phyloP scores from a whole-genome alignment of 1,284 basidiomycete species.

The Ganoderma multipileum region DNA sequence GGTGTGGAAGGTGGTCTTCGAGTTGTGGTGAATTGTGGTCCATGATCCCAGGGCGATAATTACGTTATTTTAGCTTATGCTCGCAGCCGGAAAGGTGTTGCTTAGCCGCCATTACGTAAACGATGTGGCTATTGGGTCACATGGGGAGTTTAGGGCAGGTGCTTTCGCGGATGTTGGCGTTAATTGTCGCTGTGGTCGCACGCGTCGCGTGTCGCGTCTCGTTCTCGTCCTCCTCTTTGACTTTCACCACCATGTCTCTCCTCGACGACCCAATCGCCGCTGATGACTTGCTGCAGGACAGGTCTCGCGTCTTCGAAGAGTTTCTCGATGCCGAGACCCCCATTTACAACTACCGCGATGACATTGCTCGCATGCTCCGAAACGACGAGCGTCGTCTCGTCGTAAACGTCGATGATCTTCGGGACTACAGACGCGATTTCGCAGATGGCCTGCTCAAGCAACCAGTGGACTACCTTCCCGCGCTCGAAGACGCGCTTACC shows the following conservation, averaged over 20 bases:
- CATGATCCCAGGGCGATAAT: not conserved
- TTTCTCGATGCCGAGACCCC: constrained; percentile 86
- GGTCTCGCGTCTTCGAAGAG: constrained; percentile 84
- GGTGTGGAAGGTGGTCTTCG: not conserved
- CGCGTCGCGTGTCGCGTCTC: constrained; percentile 22
- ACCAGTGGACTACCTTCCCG: constrained; percentile 90
- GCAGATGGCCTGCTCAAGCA: constrained; percentile 87
- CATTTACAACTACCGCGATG: constrained; percentile 86
- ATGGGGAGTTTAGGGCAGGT: constrained; percentile 39
- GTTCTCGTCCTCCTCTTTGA: constrained; percentile 26
- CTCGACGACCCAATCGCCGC: constrained; percentile 63
- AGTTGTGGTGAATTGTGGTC: too few species aligned
- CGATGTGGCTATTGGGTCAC: constrained; percentile 5
- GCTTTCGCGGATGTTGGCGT: constrained; percentile 36
- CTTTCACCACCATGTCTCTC: constrained; percentile 57
- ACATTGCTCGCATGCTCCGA: constrained; percentile 87
- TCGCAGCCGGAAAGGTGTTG: not conserved
- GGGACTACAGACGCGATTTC: constrained; percentile 89
- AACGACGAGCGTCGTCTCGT: constrained; percentile 89
- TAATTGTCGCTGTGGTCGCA: constrained; percentile 21
- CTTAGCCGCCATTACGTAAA: not conserved
- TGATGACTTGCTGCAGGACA: constrained; percentile 79
- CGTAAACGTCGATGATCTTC: constrained; percentile 96
- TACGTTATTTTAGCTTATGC: not conserved
- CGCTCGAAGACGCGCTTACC: constrained; percentile 87